Base-by-base conservation (phyloP, 2,329 filamentous ascomycete genomes). In the Arthroderma sp. region DNA sequence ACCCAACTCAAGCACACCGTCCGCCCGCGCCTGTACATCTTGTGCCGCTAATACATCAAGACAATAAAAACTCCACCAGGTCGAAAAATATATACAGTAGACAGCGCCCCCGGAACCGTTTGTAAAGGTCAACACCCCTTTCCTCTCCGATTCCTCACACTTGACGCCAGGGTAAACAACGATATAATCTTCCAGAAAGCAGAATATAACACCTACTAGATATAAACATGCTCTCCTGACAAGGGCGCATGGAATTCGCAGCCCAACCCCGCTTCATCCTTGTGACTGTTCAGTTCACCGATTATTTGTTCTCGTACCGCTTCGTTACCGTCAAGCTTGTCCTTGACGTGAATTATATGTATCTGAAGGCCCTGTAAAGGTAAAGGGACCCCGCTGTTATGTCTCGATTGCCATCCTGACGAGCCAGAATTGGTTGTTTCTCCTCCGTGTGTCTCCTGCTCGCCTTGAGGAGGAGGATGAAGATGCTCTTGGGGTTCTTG, bases 321-420 rank as follows among this genome's bases (percentile, higher is more conserved):
- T 28, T 77, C 76, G 0, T 78, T 85, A 58, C 94, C 87, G 6
- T 72, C 69, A 45, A 95, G 67, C 22, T 75, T 82, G 52, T 96
- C 89, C 61, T 98, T 98, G 57, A 96, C 77, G 59, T 98, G 91
- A 33, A 96, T 96, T 45, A 96, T 78, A 41, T 95, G 80, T 1
- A 98, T 70, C 50, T 79, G 83, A 29, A 96, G 60, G 0, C 86
- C 87, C 43, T 72, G 68, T 4, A 98, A 69, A 5, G 80, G 79
- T 40, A 57, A 58, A 47, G 53, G 30, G 9, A 32, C 31, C 7
- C 28, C 11, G 9, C 31, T 42, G 9, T 29, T 30, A 32, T 28
- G 15, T 38, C 38, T 34, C 6, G 34, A 3, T 27, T 33, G 37
- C 7, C 38, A 29, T 10, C 29, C 5, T 32, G 36, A 11, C 45